Percentiles rank a stretch among this genome's conserved stretches.
Evolutionary conservation across 495 filamentous ascomycete genomes (phyloP).

Genomic region (Astrothelium macrocarpum): DNA sequence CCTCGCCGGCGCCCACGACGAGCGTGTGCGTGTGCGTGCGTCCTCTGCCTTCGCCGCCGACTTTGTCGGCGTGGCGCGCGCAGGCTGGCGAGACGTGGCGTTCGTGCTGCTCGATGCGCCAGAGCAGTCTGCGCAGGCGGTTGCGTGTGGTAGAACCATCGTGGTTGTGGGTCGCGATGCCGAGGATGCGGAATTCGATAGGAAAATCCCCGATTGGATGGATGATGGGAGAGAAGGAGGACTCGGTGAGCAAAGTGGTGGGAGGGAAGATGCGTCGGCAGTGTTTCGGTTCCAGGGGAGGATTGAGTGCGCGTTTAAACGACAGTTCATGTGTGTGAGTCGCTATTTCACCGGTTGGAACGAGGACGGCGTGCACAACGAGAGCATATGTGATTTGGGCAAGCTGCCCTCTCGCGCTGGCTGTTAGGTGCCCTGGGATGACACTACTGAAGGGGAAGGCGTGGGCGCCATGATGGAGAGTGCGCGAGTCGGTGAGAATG

Average conservation of each 20-base stretch:
- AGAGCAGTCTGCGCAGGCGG: constrained; percentile 81
- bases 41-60: constrained; percentile 65
- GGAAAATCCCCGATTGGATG: constrained; percentile 81
- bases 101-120: constrained; percentile 82
- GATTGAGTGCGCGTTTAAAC: constrained; percentile 66
- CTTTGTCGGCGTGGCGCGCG: constrained; percentile 60
- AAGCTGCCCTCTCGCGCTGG: constrained; percentile 63
- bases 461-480: constrained; percentile 56
- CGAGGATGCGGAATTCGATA: constrained; percentile 68
- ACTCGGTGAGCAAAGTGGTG: constrained; percentile 76
- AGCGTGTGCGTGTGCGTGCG: constrained; percentile 66
- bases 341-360: constrained; percentile 53
- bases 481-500: constrained; percentile 58
- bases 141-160: constrained; percentile 57
- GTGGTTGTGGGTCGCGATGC: constrained; percentile 52
- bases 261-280: constrained; percentile 92
- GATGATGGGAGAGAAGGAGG: constrained; percentile 70
- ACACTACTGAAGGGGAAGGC: constrained; percentile 88
- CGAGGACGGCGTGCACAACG: constrained; percentile 54
- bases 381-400: constrained; percentile 71
- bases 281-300: constrained; percentile 55
- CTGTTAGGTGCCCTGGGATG: constrained; percentile 76
- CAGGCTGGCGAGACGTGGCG: constrained; percentile 76
- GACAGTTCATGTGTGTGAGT: constrained; percentile 54
- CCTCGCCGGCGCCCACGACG: constrained; percentile 61